Conservation (phyloP, 169 alveolate species). For the Toxoplasma gondii region DNA sequence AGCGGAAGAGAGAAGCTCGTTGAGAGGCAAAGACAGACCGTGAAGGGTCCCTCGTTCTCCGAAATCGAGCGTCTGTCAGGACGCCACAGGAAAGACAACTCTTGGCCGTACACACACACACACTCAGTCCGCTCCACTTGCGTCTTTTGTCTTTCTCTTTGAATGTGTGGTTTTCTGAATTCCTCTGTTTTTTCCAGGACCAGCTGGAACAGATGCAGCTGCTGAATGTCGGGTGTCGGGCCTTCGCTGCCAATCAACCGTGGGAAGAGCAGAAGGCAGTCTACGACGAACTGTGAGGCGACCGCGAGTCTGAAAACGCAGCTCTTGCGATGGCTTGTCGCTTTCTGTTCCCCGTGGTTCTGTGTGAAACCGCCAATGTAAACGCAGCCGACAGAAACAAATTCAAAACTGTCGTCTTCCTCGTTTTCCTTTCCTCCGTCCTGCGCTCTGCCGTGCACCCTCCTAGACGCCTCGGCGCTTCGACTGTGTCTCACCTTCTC, state of each 20-base stretch:
- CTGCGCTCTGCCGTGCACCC: no score
- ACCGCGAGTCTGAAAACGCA: background rate
- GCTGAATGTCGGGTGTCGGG: conserved; percentile 74
- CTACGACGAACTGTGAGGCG: conserved; percentile 64
- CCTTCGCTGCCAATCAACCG: conserved; percentile 73
- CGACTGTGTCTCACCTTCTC: no score
- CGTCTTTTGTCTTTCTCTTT: no score
- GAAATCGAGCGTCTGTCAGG: no score
- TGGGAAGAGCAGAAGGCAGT: conserved; percentile 64
- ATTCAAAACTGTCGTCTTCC: conserved; percentile 55
- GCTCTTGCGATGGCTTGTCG: background rate
- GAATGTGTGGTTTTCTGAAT: background rate
- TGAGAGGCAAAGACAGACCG: background rate
- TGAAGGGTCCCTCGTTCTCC: no score
- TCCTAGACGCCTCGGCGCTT: no score
- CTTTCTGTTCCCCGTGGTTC: conserved; percentile 34
- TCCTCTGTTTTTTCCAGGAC: conserved; percentile 72
- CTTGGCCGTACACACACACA: no score
- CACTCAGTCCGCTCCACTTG: background rate
- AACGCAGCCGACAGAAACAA: conserved; percentile 67
- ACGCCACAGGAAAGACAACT: no score
- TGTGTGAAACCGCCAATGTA: conserved; percentile 56
- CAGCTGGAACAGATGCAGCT: conserved; percentile 87
- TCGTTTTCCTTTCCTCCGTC: no score
- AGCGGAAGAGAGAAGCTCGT: background rate